These are phyloP conservation scores for Paspalum vaginatum DNA, from an alignment of 176 grass and related monocot species.

Conservation along the genomic window DNA sequence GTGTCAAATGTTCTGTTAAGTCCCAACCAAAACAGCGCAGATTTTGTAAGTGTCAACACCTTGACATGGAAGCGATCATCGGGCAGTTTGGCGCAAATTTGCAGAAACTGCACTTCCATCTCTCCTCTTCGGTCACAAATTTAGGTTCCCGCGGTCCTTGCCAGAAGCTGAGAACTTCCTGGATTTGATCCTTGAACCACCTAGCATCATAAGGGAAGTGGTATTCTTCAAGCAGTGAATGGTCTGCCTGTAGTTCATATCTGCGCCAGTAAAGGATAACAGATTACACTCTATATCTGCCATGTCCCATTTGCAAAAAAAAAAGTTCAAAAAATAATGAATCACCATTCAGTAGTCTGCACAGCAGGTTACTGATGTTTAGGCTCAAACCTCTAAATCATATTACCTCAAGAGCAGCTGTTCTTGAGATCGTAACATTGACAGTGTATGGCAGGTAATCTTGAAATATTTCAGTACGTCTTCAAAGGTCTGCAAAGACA, in stretches of 20 bases:
- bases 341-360: constrained; percentile 18
- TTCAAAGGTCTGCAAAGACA: constrained; percentile 67
- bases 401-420: constrained; percentile 75
- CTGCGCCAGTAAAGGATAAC: constrained; percentile 45
- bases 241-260: constrained; percentile 81
- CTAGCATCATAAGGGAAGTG: constrained; percentile 61
- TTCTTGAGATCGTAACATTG: constrained; percentile 56
- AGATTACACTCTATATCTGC: not conserved
- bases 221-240: constrained; percentile 75
- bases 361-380: constrained; percentile 12
- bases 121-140: constrained; percentile 67
- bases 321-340: not conserved
- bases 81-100: constrained; percentile 62
- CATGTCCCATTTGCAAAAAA: not conserved
- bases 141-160: constrained; percentile 52
- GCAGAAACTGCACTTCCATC: constrained; percentile 75
- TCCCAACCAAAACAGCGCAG: not conserved
- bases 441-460: constrained; percentile 57
- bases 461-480: constrained; percentile 74
- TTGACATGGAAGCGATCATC: constrained; percentile 31
- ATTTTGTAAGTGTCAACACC: constrained; percentile 13
- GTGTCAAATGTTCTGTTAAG: not conserved
- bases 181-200: constrained; percentile 69
- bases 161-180: constrained; percentile 64
- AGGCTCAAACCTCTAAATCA: constrained; percentile 19